Evolutionary conservation across 2,329 filamentous ascomycete genomes (phyloP).

Genomic region (Talaromyces sp.): DNA sequence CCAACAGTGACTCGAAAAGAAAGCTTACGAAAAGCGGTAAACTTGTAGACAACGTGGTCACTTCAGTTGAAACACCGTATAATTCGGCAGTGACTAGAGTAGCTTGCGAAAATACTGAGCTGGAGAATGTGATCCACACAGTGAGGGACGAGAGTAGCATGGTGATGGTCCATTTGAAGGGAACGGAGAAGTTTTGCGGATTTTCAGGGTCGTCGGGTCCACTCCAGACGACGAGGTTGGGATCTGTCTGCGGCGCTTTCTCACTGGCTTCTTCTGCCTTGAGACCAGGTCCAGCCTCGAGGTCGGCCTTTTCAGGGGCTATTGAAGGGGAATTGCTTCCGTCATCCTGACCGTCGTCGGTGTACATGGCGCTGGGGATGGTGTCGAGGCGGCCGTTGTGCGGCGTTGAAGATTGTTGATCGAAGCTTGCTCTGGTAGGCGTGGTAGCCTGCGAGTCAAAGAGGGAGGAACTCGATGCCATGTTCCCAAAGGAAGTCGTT

Average conservation of each 20-base stretch:
- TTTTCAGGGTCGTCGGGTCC: conserved; percentile 26
- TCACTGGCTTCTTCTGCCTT: neutral
- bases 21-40: conserved; percentile 41
- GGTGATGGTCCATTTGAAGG: conserved; percentile 40
- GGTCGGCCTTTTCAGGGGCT: neutral
- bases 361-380: conserved; percentile 4
- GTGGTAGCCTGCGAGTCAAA: conserved; percentile 9
- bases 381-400: conserved; percentile 6
- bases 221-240: conserved; percentile 27
- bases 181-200: conserved; percentile 22
- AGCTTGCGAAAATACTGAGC: conserved; percentile 44
- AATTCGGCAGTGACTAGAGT: conserved; percentile 35
- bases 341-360: neutral
- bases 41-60: conserved; percentile 47
- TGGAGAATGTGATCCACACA: conserved; percentile 46
- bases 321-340: neutral
- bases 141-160: conserved; percentile 39
- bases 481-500: neutral
- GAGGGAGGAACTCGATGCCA: neutral
- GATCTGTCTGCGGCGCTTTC: conserved; percentile 19
- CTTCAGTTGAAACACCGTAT: conserved; percentile 44
- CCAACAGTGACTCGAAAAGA: conserved; percentile 3
- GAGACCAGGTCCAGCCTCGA: neutral
- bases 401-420: neutral
- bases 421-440: conserved; percentile 7